phyloP scores from a whole-genome alignment of 371 early-diverging fungal species.

The Mucor irregularis region DNA sequence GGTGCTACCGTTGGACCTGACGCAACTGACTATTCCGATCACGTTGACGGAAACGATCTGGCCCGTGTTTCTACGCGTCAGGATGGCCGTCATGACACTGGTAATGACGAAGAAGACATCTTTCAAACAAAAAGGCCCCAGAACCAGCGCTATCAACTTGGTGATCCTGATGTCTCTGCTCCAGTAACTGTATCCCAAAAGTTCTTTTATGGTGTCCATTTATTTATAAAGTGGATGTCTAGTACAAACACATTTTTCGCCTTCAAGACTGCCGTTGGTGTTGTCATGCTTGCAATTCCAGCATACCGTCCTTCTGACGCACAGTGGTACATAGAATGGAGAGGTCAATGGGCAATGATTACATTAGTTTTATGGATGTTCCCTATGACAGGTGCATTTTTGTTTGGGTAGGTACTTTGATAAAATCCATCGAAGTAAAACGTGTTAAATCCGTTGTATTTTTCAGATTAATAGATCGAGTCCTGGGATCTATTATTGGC shows the following conservation, averaged over 20 bases:
- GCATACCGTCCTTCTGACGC: conserved; percentile 27
- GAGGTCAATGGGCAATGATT: conserved; percentile 49
- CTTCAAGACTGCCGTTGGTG: conserved; percentile 40
- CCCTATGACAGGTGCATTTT: conserved; percentile 39
- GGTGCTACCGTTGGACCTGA: conserved; percentile 22
- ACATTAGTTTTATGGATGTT: conserved; percentile 43
- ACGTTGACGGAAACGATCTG: conserved; percentile 5
- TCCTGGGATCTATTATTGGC: conserved; percentile 37
- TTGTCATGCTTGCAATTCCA: conserved; percentile 37
- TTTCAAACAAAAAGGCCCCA: background rate
- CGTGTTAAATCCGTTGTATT: background rate
- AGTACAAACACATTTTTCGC: conserved; percentile 32
- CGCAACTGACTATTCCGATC: conserved; percentile 7
- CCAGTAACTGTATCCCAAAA: conserved; percentile 29
- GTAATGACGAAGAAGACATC: background rate
- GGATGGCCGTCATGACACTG: background rate
- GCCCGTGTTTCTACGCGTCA: conserved; percentile 13
- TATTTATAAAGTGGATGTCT: conserved; percentile 24
- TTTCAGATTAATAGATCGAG: conserved; percentile 23
- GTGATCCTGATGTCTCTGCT: conserved; percentile 44
- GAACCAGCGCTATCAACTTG: background rate
- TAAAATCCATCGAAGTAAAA: background rate
- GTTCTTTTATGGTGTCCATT: conserved; percentile 23
- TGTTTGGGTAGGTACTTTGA: conserved; percentile 23
- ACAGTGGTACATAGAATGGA: conserved; percentile 39